phyloP scores from a whole-genome alignment of 2,329 filamentous ascomycete genomes.

The Colletotrichum sp. region DNA sequence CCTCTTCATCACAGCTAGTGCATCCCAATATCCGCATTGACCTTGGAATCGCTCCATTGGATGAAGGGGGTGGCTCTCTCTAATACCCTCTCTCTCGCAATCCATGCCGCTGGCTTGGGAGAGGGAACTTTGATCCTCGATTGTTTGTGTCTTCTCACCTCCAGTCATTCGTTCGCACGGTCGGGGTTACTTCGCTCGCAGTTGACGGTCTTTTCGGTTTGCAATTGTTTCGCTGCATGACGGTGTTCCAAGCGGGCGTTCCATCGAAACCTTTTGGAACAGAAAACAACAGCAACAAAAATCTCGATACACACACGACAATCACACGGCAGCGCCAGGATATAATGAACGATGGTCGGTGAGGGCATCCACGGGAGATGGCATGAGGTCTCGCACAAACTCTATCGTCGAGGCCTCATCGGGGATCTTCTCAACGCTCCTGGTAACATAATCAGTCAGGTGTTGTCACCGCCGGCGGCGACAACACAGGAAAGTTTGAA shows the following conservation, averaged over 20 bases:
- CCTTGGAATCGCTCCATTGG: neutral
- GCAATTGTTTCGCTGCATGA: neutral
- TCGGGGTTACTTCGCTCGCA: neutral
- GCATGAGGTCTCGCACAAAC: neutral
- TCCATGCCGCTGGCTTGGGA: neutral
- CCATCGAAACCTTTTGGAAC: neutral
- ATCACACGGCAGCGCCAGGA: neutral
- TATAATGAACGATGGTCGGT: conserved; percentile 11
- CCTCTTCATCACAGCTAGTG: conserved; percentile 16
- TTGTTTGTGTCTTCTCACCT: neutral
- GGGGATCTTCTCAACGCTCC: conserved; percentile 1
- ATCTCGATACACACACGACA: neutral
- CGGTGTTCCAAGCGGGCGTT: neutral
- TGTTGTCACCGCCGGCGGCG: conserved; percentile 13
- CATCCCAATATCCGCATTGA: conserved; percentile 20
- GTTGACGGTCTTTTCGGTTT: neutral
- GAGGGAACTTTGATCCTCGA: neutral
- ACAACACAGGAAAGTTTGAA: neutral
- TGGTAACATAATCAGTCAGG: neutral
- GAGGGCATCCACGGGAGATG: neutral
- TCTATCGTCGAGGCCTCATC: neutral
- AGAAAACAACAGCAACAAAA: neutral
- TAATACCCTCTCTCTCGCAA: conserved; percentile 17
- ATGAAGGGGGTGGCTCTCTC: neutral
- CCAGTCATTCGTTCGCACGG: conserved; percentile 2